phyloP scores from a whole-genome alignment of 768 basidiomycete genomes.

The Phanerochaete sordida region DNA sequence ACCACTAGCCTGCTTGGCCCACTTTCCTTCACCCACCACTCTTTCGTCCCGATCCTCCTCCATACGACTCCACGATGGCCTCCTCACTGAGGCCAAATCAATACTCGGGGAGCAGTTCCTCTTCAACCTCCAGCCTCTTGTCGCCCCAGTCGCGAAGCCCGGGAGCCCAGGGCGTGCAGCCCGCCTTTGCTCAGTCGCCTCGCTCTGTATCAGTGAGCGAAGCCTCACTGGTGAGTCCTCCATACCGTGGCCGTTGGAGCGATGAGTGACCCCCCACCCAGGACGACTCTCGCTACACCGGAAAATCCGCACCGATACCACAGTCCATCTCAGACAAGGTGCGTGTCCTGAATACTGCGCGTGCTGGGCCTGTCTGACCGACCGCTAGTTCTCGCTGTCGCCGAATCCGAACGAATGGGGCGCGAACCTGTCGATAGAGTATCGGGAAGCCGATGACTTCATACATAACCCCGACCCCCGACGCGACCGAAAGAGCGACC shows the following conservation, averaged over 20 bases:
- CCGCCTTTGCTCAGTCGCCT: constrained; percentile 16
- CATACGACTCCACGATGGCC: constrained; percentile 2
- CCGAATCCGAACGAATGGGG: constrained; percentile 70
- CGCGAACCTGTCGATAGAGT: constrained; percentile 60
- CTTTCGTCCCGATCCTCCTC: constrained; percentile 4
- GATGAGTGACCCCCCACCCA: not conserved
- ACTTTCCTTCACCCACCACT: not conserved
- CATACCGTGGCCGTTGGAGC: not conserved
- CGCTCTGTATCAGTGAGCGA: constrained; percentile 37
- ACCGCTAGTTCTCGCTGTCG: constrained; percentile 53
- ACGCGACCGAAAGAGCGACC: constrained; percentile 22
- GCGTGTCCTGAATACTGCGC: not conserved
- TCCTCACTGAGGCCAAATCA: constrained; percentile 12
- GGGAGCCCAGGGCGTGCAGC: constrained; percentile 15
- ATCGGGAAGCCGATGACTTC: constrained; percentile 64
- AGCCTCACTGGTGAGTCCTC: constrained; percentile 38
- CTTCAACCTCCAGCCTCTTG: constrained; percentile 9
- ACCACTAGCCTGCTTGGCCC: not conserved
- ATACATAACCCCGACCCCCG: constrained; percentile 60
- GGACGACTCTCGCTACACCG: constrained; percentile 21
- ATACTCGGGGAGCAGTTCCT: constrained; percentile 6
- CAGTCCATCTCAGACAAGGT: constrained; percentile 30
- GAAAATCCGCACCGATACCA: constrained; percentile 8
- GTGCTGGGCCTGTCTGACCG: not conserved
- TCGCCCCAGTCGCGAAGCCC: not conserved